These are phyloP conservation scores for Candolleomyces eurysporus DNA, from an alignment of 768 basidiomycete species.

Conservation along the genomic window DNA sequence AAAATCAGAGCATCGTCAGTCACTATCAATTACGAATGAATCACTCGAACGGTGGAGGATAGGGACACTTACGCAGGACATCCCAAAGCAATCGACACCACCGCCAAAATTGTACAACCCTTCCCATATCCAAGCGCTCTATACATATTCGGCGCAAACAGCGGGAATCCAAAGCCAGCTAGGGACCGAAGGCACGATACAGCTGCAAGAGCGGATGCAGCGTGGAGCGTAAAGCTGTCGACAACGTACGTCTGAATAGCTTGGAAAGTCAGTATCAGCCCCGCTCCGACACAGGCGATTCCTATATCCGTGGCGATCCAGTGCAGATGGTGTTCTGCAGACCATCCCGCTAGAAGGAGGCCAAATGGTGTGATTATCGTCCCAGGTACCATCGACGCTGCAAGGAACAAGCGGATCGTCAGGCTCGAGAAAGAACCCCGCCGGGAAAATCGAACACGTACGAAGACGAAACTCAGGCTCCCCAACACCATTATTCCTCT, in stretches of 20 bases:
- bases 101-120: constrained; percentile 65
- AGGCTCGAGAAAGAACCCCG: not conserved
- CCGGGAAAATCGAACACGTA: constrained; percentile 20
- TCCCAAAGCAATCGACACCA: constrained; percentile 54
- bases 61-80: constrained; percentile 48
- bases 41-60: not conserved
- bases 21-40: not conserved
- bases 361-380: constrained; percentile 63
- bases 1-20: not conserved
- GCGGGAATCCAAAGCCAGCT: constrained; percentile 72
- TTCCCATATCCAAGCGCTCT: constrained; percentile 64
- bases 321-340: constrained; percentile 50
- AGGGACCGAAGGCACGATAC: constrained; percentile 60
- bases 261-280: constrained; percentile 59
- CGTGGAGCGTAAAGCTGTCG: constrained; percentile 62
- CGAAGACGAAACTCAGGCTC: constrained; percentile 51
- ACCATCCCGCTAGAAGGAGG: constrained; percentile 70
- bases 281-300: constrained; percentile 53
- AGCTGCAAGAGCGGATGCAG: constrained; percentile 70
- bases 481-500: constrained; percentile 46
- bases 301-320: constrained; percentile 77
- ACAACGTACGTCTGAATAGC: constrained; percentile 66
- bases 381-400: constrained; percentile 60
- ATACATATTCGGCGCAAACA: constrained; percentile 77
- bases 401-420: not conserved